Evolutionary conservation across 352 stramenopile genomes (phyloP).

Genomic region (Phytophthora sojae): DNA sequence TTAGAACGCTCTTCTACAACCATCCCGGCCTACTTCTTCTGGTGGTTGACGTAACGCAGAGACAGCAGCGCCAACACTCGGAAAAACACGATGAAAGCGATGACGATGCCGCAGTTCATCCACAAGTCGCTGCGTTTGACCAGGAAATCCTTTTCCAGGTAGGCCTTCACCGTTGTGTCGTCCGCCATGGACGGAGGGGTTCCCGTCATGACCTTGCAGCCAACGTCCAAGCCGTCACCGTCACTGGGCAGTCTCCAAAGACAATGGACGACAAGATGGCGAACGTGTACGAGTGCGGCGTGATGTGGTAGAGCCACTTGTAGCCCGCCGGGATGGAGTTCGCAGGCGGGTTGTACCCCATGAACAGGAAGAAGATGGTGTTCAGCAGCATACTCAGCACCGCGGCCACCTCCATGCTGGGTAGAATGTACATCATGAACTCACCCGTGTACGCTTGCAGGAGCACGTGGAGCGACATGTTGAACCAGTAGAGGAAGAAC

Average conservation of each 20-base stretch:
- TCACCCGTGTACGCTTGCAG: slow-evolving; percentile 27
- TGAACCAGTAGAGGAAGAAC: slow-evolving; percentile 30
- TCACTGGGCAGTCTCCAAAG: slow-evolving; percentile 16
- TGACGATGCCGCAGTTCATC: slow-evolving; percentile 39
- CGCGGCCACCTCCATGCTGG: slow-evolving; percentile 19
- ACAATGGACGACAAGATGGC: slow-evolving; percentile 15
- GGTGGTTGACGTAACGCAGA: slow-evolving; percentile 49
- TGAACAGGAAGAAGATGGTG: slow-evolving; percentile 29
- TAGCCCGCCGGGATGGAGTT: slow-evolving; percentile 23
- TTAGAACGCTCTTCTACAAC: neutral
- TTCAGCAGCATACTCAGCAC: slow-evolving; percentile 24
- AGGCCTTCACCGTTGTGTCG: slow-evolving; percentile 18
- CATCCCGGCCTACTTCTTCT: slow-evolving; percentile 22
- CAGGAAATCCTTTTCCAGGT: slow-evolving; percentile 34
- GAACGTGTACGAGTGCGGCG: slow-evolving; percentile 24
- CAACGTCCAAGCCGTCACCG: neutral
- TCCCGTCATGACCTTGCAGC: slow-evolving; percentile 15
- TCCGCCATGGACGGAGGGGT: slow-evolving; percentile 7
- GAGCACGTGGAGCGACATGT: slow-evolving; percentile 27
- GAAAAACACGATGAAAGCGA: slow-evolving; percentile 41
- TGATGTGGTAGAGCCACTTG: slow-evolving; percentile 34
- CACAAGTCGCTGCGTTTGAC: slow-evolving; percentile 44
- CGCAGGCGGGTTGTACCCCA: slow-evolving; percentile 29
- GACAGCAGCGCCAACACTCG: slow-evolving; percentile 36
- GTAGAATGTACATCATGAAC: slow-evolving; percentile 25